phyloP scores from a whole-genome alignment of 1,139 yeast species.

The Maudiozyma humilis region DNA sequence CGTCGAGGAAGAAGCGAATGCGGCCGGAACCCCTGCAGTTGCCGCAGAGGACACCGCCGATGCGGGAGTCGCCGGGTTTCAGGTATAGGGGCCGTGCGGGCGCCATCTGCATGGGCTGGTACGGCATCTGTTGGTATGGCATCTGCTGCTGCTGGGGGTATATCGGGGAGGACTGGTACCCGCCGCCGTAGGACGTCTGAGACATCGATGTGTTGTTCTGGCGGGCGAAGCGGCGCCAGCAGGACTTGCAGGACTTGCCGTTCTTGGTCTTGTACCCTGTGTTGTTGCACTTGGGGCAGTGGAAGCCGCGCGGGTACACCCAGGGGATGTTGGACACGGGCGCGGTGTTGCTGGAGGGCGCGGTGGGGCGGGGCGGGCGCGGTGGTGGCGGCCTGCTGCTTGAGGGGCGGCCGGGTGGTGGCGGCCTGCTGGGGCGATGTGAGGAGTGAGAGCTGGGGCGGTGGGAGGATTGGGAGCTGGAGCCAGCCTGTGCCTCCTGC shows the following conservation, averaged over 20 bases:
- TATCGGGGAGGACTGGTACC: constrained; percentile 7
- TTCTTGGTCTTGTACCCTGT: constrained; percentile 63
- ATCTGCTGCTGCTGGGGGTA: constrained; percentile 15
- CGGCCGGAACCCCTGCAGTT: constrained; percentile 67
- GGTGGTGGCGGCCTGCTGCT: background rate
- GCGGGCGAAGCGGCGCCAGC: constrained; percentile 62
- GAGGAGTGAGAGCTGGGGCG: background rate
- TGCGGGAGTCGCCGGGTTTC: constrained; percentile 72
- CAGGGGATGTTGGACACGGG: constrained; percentile 45
- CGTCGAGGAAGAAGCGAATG: constrained; percentile 45
- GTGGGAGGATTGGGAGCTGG: background rate
- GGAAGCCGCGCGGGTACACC: constrained; percentile 53
- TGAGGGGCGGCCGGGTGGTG: background rate
- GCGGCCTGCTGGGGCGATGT: background rate
- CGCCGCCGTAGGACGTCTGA: constrained; percentile 7
- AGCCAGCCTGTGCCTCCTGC: constrained; percentile 15
- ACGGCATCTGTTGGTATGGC: constrained; percentile 13
- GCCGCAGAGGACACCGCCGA: constrained; percentile 77
- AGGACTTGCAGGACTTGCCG: constrained; percentile 59
- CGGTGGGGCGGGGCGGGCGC: constrained; percentile 9
- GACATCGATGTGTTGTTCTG: constrained; percentile 21
- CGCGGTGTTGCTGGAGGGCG: background rate
- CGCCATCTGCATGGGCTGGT: constrained; percentile 11
- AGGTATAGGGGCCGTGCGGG: constrained; percentile 36
- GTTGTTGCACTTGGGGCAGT: constrained; percentile 65